A percentile compares a stretch with the other conserved stretches of the same genome.
phyloP scores from a whole-genome alignment of 768 basidiomycete species.

The Kockovaella imperatae region DNA sequence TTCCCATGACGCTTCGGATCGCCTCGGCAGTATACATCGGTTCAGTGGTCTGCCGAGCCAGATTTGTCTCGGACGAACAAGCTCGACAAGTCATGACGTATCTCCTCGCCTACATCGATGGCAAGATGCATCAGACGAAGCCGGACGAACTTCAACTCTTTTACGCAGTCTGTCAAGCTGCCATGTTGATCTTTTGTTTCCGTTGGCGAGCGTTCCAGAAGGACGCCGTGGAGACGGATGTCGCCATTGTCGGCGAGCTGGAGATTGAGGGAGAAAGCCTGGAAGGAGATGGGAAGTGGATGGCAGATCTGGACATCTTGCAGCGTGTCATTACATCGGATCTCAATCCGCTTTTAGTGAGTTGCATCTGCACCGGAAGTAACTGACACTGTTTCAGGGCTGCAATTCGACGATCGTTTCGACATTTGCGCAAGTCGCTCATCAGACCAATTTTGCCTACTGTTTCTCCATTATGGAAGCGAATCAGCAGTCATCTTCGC shows the following conservation, averaged over 20 bases:
- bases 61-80: constrained; percentile 68
- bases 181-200: constrained; percentile 96
- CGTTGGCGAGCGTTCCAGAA: constrained; percentile 74
- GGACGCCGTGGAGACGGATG: constrained; percentile 51
- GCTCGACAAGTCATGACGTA: constrained; percentile 66
- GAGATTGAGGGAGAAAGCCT: constrained; percentile 29
- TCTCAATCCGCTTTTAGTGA: constrained; percentile 82
- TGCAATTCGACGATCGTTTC: constrained; percentile 83
- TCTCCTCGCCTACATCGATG: constrained; percentile 76
- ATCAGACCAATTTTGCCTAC: constrained; percentile 82
- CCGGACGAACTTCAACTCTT: constrained; percentile 57
- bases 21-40: constrained; percentile 93
- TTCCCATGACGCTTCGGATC: constrained; percentile 61
- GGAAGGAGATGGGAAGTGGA: constrained; percentile 59
- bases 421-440: constrained; percentile 90
- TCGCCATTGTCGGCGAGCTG: constrained; percentile 39
- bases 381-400: constrained; percentile 50
- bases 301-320: constrained; percentile 65
- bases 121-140: constrained; percentile 58
- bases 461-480: constrained; percentile 85
- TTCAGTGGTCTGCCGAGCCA: constrained; percentile 80
- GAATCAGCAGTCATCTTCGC: constrained; percentile 59
- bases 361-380: constrained; percentile 8
- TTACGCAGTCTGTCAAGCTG: constrained; percentile 83
- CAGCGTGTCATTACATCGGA: constrained; percentile 71